Conservation (phyloP, 2,329 filamentous ascomycete species). For the Colletotrichum eleusines region DNA sequence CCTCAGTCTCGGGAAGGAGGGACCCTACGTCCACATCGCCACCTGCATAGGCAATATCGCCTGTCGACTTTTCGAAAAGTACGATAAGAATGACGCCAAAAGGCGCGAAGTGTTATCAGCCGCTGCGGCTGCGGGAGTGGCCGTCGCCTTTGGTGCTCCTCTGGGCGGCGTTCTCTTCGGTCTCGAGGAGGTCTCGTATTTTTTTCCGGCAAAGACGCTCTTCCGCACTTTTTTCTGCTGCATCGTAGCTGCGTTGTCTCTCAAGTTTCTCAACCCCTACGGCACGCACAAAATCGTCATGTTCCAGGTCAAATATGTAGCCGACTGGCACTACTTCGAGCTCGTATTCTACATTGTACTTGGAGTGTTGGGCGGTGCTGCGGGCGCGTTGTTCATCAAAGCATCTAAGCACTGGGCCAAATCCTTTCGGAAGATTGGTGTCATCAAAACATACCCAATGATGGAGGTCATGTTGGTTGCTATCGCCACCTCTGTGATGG, state of each 20-base stretch:
- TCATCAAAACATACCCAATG: constrained; percentile 86
- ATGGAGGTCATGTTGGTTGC: constrained; percentile 92
- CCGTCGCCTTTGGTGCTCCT: constrained; percentile 93
- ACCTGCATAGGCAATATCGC: constrained; percentile 95
- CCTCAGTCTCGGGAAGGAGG: constrained; percentile 92
- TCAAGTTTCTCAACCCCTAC: constrained; percentile 97
- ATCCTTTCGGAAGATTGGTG: constrained; percentile 82
- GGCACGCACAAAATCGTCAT: constrained; percentile 96
- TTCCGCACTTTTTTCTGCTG: constrained; percentile 99
- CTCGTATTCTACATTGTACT: constrained; percentile 86
- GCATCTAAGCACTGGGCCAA: constrained; percentile 91
- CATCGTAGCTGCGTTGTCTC: constrained; percentile 88
- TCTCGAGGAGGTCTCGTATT: constrained; percentile 95
- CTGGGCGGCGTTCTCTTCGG: constrained; percentile 90
- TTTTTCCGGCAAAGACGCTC: constrained; percentile 96
- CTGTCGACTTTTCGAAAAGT: constrained; percentile 94
- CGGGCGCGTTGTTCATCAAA: constrained; percentile 96
- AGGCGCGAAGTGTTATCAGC: constrained; percentile 93
- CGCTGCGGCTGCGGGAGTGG: constrained; percentile 89
- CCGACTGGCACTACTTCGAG: constrained; percentile 96
- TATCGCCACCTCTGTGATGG: constrained; percentile 82
- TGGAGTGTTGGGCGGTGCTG: constrained; percentile 84
- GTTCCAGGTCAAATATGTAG: constrained; percentile 91
- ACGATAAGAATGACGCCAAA: constrained; percentile 94
- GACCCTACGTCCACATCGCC: constrained; percentile 97